Conservation (phyloP, 441 rosid species). For the Arabidopsis hybrid region DNA sequence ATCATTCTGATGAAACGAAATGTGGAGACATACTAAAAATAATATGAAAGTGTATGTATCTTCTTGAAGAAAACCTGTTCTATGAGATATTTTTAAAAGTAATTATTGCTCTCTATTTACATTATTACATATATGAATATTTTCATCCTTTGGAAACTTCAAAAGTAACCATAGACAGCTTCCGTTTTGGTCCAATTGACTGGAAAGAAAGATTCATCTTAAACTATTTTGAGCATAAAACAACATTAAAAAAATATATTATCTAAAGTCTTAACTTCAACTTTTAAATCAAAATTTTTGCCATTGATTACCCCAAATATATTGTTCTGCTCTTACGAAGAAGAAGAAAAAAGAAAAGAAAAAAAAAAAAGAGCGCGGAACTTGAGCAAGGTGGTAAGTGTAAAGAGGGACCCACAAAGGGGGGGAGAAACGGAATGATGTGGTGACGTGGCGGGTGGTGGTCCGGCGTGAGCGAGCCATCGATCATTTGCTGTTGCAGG, state of each 20-base stretch:
- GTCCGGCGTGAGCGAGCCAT: conserved; percentile 78
- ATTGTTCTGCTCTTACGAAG: no score
- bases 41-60: conserved; percentile 29
- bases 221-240: conserved; percentile 4
- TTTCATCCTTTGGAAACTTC: conserved; percentile 27
- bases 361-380: neutral
- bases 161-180: conserved; percentile 28
- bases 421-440: conserved; percentile 49
- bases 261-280: neutral
- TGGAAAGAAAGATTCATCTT: conserved; percentile 9
- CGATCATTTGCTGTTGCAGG: conserved; percentile 66
- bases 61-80: conserved; percentile 36
- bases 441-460: conserved; percentile 67
- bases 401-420: conserved; percentile 52
- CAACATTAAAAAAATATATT: neutral
- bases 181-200: conserved; percentile 13
- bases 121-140: neutral
- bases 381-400: conserved; percentile 45
- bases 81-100: conserved; percentile 24
- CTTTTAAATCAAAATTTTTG: conserved; percentile 2
- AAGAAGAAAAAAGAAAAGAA: no score
- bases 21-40: conserved; percentile 24
- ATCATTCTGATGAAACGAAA: conserved; percentile 36
- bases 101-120: neutral
- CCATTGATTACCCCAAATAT: conserved; percentile 13